Conservation (phyloP, 2,329 filamentous ascomycete species). For the Paramyrothecium roridum region DNA sequence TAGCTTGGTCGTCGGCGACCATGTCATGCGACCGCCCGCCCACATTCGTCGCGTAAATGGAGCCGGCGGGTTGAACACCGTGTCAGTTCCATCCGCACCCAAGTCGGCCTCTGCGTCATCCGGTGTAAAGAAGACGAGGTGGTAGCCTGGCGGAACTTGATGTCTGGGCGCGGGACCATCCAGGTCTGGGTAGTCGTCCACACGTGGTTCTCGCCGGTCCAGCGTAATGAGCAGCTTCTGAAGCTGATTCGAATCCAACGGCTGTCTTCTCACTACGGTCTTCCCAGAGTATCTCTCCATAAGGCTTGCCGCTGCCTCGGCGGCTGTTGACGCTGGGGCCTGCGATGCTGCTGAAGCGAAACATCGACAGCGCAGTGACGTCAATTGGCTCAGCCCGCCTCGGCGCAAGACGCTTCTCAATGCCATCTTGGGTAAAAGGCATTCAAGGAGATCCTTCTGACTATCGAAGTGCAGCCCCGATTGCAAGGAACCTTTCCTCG, state of each 20-base stretch:
- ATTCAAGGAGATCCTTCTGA: too few species aligned
- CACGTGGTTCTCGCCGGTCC: constrained; percentile 39
- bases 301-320: constrained; percentile 27
- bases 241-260: constrained; percentile 60
- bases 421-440: too few species aligned
- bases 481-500: too few species aligned
- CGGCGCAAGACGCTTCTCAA: too few species aligned
- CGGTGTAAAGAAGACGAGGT: constrained; percentile 63
- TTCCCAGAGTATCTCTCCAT: constrained; percentile 23
- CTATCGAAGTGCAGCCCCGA: too few species aligned
- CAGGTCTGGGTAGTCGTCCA: constrained; percentile 31
- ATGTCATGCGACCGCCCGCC: constrained; percentile 60
- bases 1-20: constrained; percentile 34
- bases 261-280: constrained; percentile 34
- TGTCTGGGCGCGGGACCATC: constrained; percentile 41
- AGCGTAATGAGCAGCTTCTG: constrained; percentile 60
- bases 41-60: constrained; percentile 66
- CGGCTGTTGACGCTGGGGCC: constrained; percentile 9
- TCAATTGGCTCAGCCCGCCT: too few species aligned
- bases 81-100: constrained; percentile 59
- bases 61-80: constrained; percentile 53
- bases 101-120: constrained; percentile 50
- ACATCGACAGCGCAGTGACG: too few species aligned
- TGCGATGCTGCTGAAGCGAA: too few species aligned
- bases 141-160: constrained; percentile 53